A percentile compares a stretch with the other conserved stretches of the same genome.
phyloP scores from a whole-genome alignment of 2,329 filamentous ascomycete species.

The Tolypocladium inflatum region DNA sequence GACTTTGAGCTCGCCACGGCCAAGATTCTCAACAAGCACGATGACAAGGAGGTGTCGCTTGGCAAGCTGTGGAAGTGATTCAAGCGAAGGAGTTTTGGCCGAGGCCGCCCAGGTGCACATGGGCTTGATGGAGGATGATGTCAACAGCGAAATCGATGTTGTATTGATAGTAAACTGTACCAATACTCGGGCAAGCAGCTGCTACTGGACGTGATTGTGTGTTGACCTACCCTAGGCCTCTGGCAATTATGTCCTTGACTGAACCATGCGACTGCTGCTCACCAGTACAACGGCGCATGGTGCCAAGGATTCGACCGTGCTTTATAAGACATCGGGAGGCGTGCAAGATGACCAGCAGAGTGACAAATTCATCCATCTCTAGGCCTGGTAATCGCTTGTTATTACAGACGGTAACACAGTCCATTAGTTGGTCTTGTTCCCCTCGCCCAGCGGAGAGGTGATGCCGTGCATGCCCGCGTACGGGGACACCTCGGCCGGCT shows the following conservation, averaged over 20 bases:
- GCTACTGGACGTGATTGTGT: neutral
- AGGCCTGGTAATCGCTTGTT: no score
- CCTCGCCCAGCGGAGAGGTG: slow-evolving; percentile 13
- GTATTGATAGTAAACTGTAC: neutral
- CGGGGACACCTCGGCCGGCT: slow-evolving; percentile 43
- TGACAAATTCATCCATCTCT: no score
- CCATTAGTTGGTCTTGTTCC: neutral
- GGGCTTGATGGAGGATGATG: neutral
- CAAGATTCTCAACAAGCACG: slow-evolving; percentile 99
- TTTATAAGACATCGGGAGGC: no score
- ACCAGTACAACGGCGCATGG: no score
- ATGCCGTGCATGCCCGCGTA: slow-evolving; percentile 60
- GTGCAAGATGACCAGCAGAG: no score
- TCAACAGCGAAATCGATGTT: neutral
- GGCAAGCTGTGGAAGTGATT: slow-evolving; percentile 63
- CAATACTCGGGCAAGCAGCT: neutral
- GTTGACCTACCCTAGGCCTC: neutral
- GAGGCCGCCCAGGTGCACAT: neutral
- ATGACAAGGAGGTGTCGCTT: slow-evolving; percentile 91
- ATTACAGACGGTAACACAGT: neutral
- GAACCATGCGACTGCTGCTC: neutral
- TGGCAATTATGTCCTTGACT: no score
- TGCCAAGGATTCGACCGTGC: no score
- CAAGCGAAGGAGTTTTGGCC: neutral
- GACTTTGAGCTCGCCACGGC: slow-evolving; percentile 97